Evolutionary conservation across 1,139 yeast species (phyloP).

Genomic region (Chernovozyma sophiae-reginae): DNA sequence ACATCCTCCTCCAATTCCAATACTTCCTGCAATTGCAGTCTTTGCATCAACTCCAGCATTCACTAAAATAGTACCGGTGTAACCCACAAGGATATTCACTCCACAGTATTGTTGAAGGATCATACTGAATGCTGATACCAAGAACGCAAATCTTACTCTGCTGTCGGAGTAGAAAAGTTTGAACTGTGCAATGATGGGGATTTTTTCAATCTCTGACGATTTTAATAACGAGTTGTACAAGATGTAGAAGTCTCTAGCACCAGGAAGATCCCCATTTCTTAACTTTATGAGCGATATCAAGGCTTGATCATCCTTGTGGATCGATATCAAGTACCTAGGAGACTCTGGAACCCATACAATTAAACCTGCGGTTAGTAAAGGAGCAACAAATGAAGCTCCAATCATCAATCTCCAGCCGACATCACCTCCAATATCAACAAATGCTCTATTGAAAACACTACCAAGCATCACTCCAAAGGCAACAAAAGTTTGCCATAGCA

Average conservation of each 20-base stretch:
- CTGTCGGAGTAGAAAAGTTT: slow-evolving; percentile 1
- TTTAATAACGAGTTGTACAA: slow-evolving; percentile 3
- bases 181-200: slow-evolving; percentile 2
- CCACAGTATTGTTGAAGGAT: slow-evolving; percentile 9
- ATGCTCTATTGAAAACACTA: slow-evolving; percentile 25
- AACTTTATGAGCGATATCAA: slow-evolving; percentile 4
- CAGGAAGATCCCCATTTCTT: slow-evolving; percentile 3
- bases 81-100: slow-evolving; percentile 8
- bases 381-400: slow-evolving; percentile 29
- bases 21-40: slow-evolving; percentile 11
- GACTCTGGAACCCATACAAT: slow-evolving; percentile 12
- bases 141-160: slow-evolving; percentile 7
- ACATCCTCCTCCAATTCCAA: slow-evolving; percentile 12
- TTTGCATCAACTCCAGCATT: slow-evolving; percentile 10
- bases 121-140: slow-evolving; percentile 5
- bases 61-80: slow-evolving; percentile 12
- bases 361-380: slow-evolving; percentile 12
- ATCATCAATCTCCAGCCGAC: slow-evolving; percentile 33
- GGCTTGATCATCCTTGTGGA: slow-evolving; percentile 3
- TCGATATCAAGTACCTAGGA: slow-evolving; percentile 7
- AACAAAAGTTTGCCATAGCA: slow-evolving; percentile 36
- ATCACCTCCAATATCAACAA: slow-evolving; percentile 39
- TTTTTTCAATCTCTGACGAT: slow-evolving; percentile 4
- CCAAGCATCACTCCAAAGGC: slow-evolving; percentile 35
- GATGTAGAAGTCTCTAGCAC: slow-evolving; percentile 6